phyloP scores from a whole-genome alignment of 306 rosid species.

The Pyrus bretschneideri region DNA sequence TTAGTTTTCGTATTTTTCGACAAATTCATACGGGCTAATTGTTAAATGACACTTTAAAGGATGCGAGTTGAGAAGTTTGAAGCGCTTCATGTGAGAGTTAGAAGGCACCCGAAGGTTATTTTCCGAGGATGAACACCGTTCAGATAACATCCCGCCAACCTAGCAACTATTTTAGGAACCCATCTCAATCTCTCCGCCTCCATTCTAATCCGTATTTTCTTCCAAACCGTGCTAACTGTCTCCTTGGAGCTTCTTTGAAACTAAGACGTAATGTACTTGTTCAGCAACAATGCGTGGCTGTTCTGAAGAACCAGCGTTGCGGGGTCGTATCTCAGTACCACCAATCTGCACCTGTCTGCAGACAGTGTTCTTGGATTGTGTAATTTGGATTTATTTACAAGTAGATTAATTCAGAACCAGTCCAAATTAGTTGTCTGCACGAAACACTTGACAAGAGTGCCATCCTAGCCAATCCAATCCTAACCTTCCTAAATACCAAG shows the following conservation, averaged over 20 bases:
- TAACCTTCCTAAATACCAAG: too few relatives aligned
- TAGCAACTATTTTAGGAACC: not conserved
- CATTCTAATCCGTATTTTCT: not conserved
- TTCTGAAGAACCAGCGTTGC: not conserved
- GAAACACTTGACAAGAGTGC: too few relatives aligned
- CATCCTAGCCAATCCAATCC: too few relatives aligned
- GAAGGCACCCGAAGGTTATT: not conserved
- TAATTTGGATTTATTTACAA: too few relatives aligned
- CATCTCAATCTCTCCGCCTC: not conserved
- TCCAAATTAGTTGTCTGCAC: too few relatives aligned
- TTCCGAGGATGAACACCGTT: not conserved
- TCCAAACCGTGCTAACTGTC: not conserved
- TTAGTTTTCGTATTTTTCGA: not conserved
- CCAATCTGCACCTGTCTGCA: not conserved
- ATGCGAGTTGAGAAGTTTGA: not conserved
- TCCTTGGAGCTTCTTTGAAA: not conserved
- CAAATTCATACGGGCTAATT: not conserved
- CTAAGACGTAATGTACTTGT: not conserved
- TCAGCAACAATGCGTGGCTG: not conserved
- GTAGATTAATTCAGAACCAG: too few relatives aligned
- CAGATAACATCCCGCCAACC: slow-evolving; percentile 3
- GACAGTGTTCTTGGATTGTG: too few relatives aligned
- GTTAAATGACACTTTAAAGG: not conserved
- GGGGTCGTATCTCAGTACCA: not conserved
- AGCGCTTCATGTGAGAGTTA: not conserved